phyloP scores from a whole-genome alignment of 176 grass and related monocot genomes.

The Saccharum spontaneum region DNA sequence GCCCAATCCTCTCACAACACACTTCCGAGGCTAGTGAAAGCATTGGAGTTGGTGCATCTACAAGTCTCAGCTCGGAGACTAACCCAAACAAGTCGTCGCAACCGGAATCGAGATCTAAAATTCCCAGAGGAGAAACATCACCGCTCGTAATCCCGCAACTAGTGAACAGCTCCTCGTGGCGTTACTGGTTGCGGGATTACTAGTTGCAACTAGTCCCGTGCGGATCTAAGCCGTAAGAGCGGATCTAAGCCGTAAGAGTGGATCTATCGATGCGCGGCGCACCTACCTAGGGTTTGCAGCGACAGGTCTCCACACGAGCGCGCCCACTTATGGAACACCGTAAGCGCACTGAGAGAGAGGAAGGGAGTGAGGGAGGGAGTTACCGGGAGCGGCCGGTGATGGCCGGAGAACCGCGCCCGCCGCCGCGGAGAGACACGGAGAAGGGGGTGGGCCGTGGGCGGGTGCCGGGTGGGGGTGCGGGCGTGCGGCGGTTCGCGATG shows the following conservation, averaged over 20 bases:
- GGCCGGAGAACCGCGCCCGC: neutral
- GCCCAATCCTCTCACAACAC: too few relatives aligned
- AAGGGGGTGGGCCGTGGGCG: neutral
- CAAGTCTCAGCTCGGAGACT: neutral
- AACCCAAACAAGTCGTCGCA: neutral
- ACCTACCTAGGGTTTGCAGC: slow-evolving; percentile 24
- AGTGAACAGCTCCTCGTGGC: neutral
- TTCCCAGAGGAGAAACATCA: neutral
- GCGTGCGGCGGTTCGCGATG: neutral
- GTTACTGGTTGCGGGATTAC: neutral
- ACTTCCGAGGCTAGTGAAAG: neutral
- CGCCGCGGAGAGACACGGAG: neutral
- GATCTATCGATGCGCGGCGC: neutral
- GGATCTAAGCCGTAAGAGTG: neutral
- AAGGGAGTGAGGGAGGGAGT: neutral
- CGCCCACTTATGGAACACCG: neutral
- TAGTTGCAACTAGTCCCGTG: neutral
- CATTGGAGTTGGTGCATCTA: neutral
- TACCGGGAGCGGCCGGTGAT: slow-evolving; percentile 10
- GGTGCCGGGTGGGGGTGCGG: neutral
- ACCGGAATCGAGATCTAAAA: neutral
- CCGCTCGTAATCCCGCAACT: neutral
- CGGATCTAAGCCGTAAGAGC: neutral
- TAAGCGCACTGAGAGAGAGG: neutral
- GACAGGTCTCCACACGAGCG: neutral